These are phyloP conservation scores for Monilinia fructigena DNA, from an alignment of 2,329 filamentous ascomycete species.

Conservation along the genomic window DNA sequence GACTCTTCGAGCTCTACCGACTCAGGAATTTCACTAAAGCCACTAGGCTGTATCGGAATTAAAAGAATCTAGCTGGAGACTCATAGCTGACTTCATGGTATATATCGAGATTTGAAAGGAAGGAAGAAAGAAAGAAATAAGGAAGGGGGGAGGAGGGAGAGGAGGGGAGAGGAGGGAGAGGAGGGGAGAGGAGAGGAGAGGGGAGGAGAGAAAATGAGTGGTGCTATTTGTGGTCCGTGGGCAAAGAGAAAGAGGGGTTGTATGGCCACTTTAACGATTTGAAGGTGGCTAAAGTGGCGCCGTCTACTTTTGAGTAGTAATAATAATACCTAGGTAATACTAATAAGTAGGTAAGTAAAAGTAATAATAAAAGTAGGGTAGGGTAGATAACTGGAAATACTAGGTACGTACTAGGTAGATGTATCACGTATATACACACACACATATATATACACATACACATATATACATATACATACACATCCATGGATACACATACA, in stretches of 20 bases:
- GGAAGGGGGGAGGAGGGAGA: too few relatives aligned
- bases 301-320: neutral
- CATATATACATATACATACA: too few relatives aligned
- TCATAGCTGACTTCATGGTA: constrained; percentile 5
- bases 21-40: constrained; percentile 21
- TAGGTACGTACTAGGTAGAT: too few relatives aligned
- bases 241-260: neutral
- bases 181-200: too few relatives aligned
- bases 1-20: constrained; percentile 44
- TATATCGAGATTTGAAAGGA: neutral
- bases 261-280: constrained; percentile 12
- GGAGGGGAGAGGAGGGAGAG: neutral
- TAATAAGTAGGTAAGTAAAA: too few relatives aligned
- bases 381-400: too few relatives aligned
- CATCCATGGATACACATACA: too few relatives aligned
- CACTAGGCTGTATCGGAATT: constrained; percentile 12
- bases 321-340: too few relatives aligned
- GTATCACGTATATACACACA: too few relatives aligned
- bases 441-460: too few relatives aligned
- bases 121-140: neutral
- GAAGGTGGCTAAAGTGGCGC: constrained; percentile 3
- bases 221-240: neutral
- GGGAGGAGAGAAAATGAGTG: neutral
- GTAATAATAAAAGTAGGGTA: too few relatives aligned
- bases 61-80: neutral